Evolutionary conservation across 2,329 filamentous ascomycete species (phyloP).

Genomic region (Didymella lethalis): DNA sequence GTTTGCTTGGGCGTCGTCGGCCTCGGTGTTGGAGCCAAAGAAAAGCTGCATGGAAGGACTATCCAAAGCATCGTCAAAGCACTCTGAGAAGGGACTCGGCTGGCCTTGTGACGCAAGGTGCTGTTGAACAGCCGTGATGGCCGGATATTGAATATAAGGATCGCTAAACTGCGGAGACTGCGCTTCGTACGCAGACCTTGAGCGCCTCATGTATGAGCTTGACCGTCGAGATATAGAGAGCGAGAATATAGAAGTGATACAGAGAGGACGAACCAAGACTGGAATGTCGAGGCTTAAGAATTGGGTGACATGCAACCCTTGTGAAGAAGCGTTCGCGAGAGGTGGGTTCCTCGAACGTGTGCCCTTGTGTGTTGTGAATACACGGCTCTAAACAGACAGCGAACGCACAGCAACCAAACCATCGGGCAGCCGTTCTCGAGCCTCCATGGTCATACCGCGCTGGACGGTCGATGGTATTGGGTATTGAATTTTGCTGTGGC

Average conservation of each 20-base stretch:
- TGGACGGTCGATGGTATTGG: slow-evolving; percentile 45
- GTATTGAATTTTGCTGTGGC: slow-evolving; percentile 39
- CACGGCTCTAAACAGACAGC: slow-evolving; percentile 14
- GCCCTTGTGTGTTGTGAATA: slow-evolving; percentile 14
- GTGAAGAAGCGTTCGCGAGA: slow-evolving; percentile 22
- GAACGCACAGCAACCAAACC: slow-evolving; percentile 15
- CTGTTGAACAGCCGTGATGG: background rate
- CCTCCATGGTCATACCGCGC: slow-evolving; percentile 11
- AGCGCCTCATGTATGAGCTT: slow-evolving; percentile 25
- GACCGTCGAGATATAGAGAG: background rate
- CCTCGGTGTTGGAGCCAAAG: slow-evolving; percentile 6
- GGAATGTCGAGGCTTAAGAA: slow-evolving; percentile 1
- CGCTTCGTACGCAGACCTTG: slow-evolving; percentile 10
- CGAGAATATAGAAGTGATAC: background rate
- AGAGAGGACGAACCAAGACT: slow-evolving; percentile 2
- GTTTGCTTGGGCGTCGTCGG: slow-evolving; percentile 24
- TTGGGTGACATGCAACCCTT: slow-evolving; percentile 3
- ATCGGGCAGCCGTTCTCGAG: slow-evolving; percentile 6
- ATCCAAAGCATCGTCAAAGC: slow-evolving; percentile 10
- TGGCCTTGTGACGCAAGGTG: background rate
- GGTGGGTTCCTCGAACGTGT: background rate
- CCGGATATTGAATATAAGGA: background rate
- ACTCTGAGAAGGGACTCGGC: background rate
- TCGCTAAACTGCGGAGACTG: slow-evolving; percentile 9
- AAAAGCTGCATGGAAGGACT: slow-evolving; percentile 8